Evolutionary conservation across 164 flowering plant genomes (phyloP), one percentile per base, ranked within the genome.

Genomic region (Litsea cubeba): DNA sequence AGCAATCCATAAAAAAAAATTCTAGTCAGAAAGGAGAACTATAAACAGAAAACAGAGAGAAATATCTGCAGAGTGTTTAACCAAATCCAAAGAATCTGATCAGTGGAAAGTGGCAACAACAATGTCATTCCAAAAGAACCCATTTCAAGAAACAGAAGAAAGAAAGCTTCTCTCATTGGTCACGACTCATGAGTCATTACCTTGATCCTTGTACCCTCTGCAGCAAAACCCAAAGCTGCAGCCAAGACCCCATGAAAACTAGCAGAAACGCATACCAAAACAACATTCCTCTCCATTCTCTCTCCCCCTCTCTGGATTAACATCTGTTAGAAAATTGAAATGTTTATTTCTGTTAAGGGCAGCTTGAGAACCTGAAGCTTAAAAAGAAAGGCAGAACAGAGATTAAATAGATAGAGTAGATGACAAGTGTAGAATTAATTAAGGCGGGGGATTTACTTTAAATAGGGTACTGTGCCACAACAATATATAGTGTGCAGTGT

Each of bases 201-300:
- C 91, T 90, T 93, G 71, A 90, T 86, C 80, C 87, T 83, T 24
- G 83, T 90, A 30, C 85, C 97, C 74, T 93, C 97, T 24, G 98
- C 98, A 82, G 83, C 94, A 81, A 93, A 91, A 71, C 89, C 97
- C 62, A 88, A 76, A 75, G 83, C 88, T 75, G 95, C 87, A 60
- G 93, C 80, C 24, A 91, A 50, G 1, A 87, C 18, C 73, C 97
- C 97, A 68, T 91, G 79, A 58, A 93, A 83, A 5, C 91, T 92
- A 77, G 86, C 91, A 23, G 79, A 78, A 60, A 77, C 3, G 78
- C 95, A 90, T 24, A 91, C 76, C 72, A 82, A 65, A 26, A 88
- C 6, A 49, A 71, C 83, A 78, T 76, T 88, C 67, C 77, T 85
- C 87, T 90, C 93, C 94, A 92, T 90, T 63, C 72, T 77, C 79